These are phyloP conservation scores for Bigelowiella natans DNA, from an alignment of 78 protist species.

Conservation along the genomic window DNA sequence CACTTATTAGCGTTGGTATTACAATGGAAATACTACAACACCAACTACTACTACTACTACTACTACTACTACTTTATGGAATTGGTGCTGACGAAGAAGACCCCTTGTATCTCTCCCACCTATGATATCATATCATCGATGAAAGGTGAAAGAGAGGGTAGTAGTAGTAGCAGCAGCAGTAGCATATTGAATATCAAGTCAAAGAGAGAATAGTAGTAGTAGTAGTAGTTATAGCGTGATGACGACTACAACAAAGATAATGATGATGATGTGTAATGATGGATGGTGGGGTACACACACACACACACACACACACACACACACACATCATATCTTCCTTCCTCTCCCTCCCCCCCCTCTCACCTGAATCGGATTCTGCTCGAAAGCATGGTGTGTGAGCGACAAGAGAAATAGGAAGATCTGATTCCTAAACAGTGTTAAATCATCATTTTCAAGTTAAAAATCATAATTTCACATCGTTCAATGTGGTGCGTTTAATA, in stretches of 20 bases:
- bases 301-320: background rate
- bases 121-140: too few species aligned
- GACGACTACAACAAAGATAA: too few species aligned
- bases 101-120: constrained; percentile 30
- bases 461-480: background rate
- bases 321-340: background rate
- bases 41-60: background rate
- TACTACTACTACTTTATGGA: constrained; percentile 12
- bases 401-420: background rate
- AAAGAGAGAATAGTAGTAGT: too few species aligned
- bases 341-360: background rate
- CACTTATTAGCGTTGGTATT: too few species aligned
- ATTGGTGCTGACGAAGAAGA: constrained; percentile 30
- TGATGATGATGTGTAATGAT: too few species aligned
- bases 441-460: background rate
- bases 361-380: constrained; percentile 19
- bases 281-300: background rate
- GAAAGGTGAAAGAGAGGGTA: too few species aligned
- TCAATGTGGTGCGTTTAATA: background rate
- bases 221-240: too few species aligned
- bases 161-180: too few species aligned
- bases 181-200: too few species aligned
- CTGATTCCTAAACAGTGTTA: background rate
- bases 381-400: constrained; percentile 42
- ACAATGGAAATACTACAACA: background rate